Percentiles rank a stretch among this genome's conserved stretches.
phyloP scores from a whole-genome alignment of 495 filamentous ascomycete species.

The Talaromyces stipitatus region DNA sequence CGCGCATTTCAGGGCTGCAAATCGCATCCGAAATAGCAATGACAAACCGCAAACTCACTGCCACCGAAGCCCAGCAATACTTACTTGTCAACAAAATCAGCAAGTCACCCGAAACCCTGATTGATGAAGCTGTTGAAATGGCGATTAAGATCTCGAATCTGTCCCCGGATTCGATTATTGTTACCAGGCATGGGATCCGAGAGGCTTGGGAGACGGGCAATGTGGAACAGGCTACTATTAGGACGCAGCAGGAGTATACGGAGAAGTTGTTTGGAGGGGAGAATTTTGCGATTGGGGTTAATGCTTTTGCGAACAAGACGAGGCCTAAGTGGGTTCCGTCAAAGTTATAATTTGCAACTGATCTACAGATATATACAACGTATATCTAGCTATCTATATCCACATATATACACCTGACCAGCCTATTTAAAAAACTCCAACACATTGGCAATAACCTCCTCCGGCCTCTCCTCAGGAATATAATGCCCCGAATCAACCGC shows the following conservation, averaged over 20 bases:
- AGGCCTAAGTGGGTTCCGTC: slow-evolving; percentile 59
- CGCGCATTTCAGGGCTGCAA: slow-evolving; percentile 51
- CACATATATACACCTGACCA: too few relatives aligned
- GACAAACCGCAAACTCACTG: slow-evolving; percentile 47
- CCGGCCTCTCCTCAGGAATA: slow-evolving; percentile 32
- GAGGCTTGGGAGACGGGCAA: slow-evolving; percentile 57
- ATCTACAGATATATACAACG: not conserved
- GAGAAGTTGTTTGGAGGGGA: slow-evolving; percentile 50
- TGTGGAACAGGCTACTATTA: slow-evolving; percentile 51
- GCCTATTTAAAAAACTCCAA: slow-evolving; percentile 16
- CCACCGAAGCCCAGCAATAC: slow-evolving; percentile 50
- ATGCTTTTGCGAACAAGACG: slow-evolving; percentile 68
- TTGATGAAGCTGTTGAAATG: slow-evolving; percentile 19
- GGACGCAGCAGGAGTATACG: slow-evolving; percentile 46
- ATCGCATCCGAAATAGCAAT: slow-evolving; percentile 61
- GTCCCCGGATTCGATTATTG: slow-evolving; percentile 64
- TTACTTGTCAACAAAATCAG: slow-evolving; percentile 57
- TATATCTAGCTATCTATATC: not conserved
- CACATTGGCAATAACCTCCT: slow-evolving; percentile 21
- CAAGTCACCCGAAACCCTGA: slow-evolving; percentile 38
- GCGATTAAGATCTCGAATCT: slow-evolving; percentile 25
- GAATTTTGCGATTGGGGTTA: slow-evolving; percentile 68
- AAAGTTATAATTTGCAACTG: slow-evolving; percentile 29
- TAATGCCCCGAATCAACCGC: slow-evolving; percentile 31
- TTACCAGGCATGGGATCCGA: slow-evolving; percentile 54